Percentiles rank a stretch among this genome's conserved stretches.
These are phyloP conservation scores for Litsea cubeba DNA, from an alignment of 164 flowering plant species.

Conservation along the genomic window DNA sequence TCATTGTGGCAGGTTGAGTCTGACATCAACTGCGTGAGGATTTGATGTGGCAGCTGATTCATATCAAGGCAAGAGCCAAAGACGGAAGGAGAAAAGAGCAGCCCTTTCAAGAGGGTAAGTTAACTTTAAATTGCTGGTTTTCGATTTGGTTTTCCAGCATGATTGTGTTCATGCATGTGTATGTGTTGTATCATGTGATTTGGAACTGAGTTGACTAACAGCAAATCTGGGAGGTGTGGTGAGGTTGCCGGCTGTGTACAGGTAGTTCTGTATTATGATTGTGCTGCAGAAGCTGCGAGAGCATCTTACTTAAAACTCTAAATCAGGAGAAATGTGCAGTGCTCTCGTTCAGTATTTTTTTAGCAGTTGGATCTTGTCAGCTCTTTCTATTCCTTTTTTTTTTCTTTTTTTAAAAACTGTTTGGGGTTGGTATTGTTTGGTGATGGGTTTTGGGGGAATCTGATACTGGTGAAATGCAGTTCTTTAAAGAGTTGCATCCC, in stretches of 20 bases:
- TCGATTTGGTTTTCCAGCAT: conserved; percentile 15
- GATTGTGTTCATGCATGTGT: neutral
- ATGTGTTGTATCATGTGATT: neutral
- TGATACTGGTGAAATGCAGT: neutral
- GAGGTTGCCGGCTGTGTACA: conserved; percentile 4
- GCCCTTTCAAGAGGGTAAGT: conserved; percentile 11
- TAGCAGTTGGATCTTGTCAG: neutral
- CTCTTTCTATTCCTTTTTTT: too few relatives aligned
- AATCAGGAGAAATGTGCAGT: neutral
- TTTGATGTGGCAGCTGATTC: neutral
- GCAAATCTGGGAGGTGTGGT: neutral
- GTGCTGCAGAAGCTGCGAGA: neutral
- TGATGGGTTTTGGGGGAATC: neutral
- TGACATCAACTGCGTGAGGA: conserved; percentile 15
- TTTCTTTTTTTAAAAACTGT: too few relatives aligned
- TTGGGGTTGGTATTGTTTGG: neutral
- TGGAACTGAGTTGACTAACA: neutral
- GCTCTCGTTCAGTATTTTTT: neutral
- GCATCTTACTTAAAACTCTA: neutral
- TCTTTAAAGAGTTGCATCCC: neutral
- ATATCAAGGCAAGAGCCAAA: neutral
- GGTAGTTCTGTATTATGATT: conserved; percentile 3
- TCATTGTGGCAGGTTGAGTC: conserved; percentile 16
- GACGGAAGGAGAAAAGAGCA: neutral
- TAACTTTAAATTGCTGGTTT: conserved; percentile 29